These are phyloP conservation scores for Urostyla sp. DNA, from an alignment of 73 alveolate species.

Conservation along the genomic window DNA sequence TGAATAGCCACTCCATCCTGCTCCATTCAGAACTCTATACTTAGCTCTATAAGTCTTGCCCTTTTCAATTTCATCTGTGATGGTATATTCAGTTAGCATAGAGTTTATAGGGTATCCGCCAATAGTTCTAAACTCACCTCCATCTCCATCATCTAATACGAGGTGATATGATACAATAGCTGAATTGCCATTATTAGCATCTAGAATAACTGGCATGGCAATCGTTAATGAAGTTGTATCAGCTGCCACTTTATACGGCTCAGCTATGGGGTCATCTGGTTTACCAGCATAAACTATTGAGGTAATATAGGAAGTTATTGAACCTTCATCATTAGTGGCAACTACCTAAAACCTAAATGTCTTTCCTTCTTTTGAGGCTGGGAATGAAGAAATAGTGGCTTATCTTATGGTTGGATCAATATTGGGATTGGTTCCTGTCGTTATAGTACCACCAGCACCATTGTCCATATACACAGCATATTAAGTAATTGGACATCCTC, in stretches of 20 bases:
- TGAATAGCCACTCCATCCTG: slow-evolving; percentile 71
- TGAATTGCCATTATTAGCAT: slow-evolving; percentile 42
- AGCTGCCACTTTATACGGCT: slow-evolving; percentile 25
- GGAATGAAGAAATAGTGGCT: slow-evolving; percentile 24
- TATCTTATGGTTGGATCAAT: slow-evolving; percentile 29
- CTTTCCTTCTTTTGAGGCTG: slow-evolving; percentile 40
- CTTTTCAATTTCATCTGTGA: slow-evolving; percentile 38
- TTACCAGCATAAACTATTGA: slow-evolving; percentile 44
- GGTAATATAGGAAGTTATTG: slow-evolving; percentile 14
- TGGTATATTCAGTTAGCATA: slow-evolving; percentile 35
- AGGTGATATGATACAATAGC: slow-evolving; percentile 58
- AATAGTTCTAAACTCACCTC: slow-evolving; percentile 52
- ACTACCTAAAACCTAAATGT: slow-evolving; percentile 45
- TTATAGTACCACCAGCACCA: slow-evolving; percentile 51
- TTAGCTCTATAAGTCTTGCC: slow-evolving; percentile 58
- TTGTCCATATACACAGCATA: slow-evolving; percentile 58
- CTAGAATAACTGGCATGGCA: slow-evolving; percentile 25
- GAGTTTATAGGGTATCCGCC: slow-evolving; percentile 61
- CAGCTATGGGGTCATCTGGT: too few relatives aligned
- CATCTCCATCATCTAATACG: slow-evolving; percentile 70
- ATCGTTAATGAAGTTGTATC: slow-evolving; percentile 61
- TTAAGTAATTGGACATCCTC: slow-evolving; percentile 66
- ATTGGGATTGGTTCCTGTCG: slow-evolving; percentile 48
- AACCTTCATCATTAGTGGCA: slow-evolving; percentile 63
- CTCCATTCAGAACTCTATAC: slow-evolving; percentile 65